Conservation (phyloP, 805 yeast species). For the Lipomyces yamadae region DNA sequence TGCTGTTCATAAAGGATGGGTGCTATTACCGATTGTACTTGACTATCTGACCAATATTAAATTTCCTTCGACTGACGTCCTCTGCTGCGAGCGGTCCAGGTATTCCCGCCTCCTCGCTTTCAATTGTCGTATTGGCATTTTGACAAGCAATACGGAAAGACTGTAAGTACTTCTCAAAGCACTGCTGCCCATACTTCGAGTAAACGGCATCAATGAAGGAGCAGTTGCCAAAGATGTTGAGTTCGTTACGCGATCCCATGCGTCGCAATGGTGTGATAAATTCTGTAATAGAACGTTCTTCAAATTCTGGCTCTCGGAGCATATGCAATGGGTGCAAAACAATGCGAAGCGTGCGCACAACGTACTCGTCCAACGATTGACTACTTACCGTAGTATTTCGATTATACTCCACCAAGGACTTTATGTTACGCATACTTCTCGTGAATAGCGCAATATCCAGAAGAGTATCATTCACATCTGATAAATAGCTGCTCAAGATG, state of each 20-base stretch:
- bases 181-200: slow-evolving; percentile 1
- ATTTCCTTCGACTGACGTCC: background rate
- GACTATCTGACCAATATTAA: slow-evolving; percentile 19
- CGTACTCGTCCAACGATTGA: background rate
- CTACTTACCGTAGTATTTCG: background rate
- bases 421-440: background rate
- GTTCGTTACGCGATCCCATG: slow-evolving; percentile 21
- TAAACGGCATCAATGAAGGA: background rate
- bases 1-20: background rate
- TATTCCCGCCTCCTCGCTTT: slow-evolving; percentile 4
- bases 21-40: slow-evolving; percentile 11
- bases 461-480: background rate
- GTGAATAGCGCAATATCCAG: background rate
- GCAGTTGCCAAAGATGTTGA: slow-evolving; percentile 8
- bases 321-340: background rate
- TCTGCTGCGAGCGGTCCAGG: background rate
- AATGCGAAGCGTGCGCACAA: background rate
- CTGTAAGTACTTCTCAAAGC: background rate
- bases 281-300: background rate
- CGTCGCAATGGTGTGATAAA: slow-evolving; percentile 7
- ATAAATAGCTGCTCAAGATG: background rate
- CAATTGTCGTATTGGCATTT: background rate
- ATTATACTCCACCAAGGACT: background rate
- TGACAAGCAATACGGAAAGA: slow-evolving; percentile 2
- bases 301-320: background rate